Evolutionary conservation across 2,329 filamentous ascomycete genomes (phyloP).

Genomic region (Lasiodiplodia hormozganensis): DNA sequence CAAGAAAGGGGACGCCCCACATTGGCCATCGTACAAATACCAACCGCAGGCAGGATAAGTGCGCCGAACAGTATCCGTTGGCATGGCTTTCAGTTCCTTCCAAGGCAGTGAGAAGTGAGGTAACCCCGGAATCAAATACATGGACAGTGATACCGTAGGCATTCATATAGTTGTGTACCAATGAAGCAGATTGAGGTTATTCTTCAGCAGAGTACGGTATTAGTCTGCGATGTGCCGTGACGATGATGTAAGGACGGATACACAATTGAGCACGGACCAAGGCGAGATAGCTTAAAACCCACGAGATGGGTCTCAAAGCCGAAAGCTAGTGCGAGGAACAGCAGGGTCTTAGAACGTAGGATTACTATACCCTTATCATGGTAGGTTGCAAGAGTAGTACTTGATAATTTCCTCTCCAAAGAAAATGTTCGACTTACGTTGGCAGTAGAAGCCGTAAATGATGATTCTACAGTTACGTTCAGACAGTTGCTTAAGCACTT

Average conservation of each 20-base stretch:
- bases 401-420: too few relatives aligned
- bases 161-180: constrained; percentile 16
- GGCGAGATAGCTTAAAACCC: not conserved
- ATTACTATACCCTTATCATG: too few relatives aligned
- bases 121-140: not conserved
- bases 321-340: not conserved
- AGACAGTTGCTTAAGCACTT: too few relatives aligned
- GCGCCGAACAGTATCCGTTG: not conserved
- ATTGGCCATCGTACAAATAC: not conserved
- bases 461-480: too few relatives aligned
- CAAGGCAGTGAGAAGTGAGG: not conserved
- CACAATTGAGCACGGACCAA: not conserved
- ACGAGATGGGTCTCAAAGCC: not conserved
- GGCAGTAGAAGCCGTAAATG: too few relatives aligned
- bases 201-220: not conserved
- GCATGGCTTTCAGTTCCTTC: not conserved
- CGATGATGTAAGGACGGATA: not conserved
- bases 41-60: not conserved
- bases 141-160: not conserved
- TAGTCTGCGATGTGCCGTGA: not conserved
- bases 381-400: too few relatives aligned
- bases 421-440: too few relatives aligned
- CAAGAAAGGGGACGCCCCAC: not conserved
- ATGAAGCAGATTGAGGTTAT: not conserved
- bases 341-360: too few relatives aligned